Percentiles rank a stretch among this genome's conserved stretches.
phyloP scores from a whole-genome alignment of 2,329 filamentous ascomycete genomes.

The Curvularia lunata region DNA sequence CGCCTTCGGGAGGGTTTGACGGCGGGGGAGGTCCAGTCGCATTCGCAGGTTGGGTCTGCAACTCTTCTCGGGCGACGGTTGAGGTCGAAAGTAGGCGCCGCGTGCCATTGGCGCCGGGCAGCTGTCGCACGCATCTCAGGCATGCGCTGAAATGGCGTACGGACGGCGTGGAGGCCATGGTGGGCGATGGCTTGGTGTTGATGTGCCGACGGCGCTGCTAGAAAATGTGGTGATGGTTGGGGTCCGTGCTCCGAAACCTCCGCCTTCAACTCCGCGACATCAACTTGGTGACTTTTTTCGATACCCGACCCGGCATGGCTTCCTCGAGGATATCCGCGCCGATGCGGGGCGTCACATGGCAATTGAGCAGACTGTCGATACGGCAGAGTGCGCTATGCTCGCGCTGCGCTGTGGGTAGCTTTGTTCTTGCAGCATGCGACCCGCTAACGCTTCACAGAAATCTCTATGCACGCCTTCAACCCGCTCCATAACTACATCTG shows the following conservation, averaged over 20 bases:
- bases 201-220: conserved; percentile 9
- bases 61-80: conserved; percentile 51
- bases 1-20: conserved; percentile 18
- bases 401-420: conserved; percentile 57
- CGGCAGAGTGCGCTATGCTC: conserved; percentile 50
- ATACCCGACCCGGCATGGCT: conserved; percentile 48
- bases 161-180: conserved; percentile 47
- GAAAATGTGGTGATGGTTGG: conserved; percentile 30
- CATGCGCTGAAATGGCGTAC: conserved; percentile 44
- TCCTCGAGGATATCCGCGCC: conserved; percentile 48
- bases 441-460: conserved; percentile 36
- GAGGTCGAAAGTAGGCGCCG: conserved; percentile 59
- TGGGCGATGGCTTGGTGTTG: conserved; percentile 18
- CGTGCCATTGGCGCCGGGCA: conserved; percentile 37
- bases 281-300: conserved; percentile 20
- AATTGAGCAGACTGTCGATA: conserved; percentile 39
- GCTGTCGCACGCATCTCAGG: conserved; percentile 43
- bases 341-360: conserved; percentile 43
- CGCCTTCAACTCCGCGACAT: conserved; percentile 38
- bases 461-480: conserved; percentile 31
- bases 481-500: conserved; percentile 50
- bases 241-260: conserved; percentile 25
- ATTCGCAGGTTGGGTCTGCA: conserved; percentile 44
- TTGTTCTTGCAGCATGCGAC: conserved; percentile 46
- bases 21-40: conserved; percentile 30